Base-by-base conservation (phyloP, 2,329 filamentous ascomycete genomes). In the Botryotinia globosa region DNA sequence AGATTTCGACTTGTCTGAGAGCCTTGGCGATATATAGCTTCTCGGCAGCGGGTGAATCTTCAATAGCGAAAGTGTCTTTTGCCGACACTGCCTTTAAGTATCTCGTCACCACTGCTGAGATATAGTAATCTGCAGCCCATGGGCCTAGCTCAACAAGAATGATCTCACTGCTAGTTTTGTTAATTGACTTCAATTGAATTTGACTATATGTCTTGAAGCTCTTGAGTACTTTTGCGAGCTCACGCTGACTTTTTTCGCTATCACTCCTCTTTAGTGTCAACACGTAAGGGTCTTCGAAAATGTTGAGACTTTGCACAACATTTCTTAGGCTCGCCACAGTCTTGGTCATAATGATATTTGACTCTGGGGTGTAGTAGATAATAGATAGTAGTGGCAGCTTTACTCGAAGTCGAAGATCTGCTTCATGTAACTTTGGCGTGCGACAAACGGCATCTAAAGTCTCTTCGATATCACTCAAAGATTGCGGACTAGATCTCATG, bases 121-220 rank as follows among this genome's bases (percentile, higher is more conserved):
- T 87, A 78, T 90, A 94, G 67, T 86, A 87, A 66, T 94, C 90
- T 0, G 87, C 86, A 1, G 91, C 91, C 90, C 91, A 94, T 1
- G 83, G 76, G 0, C 92, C 92, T 6, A 94, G 84, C 63, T 91
- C 86, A 6, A 29, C 42, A 4, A 80, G 76, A 34, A 83, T 83
- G 1, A 94, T 84, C 22, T 85, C 84, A 1, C 75, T 64, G 20
- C 86, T 84, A 45, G 86, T 87, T 3, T 83, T 82, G 61, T 83
- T 82, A 12, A 94, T 85, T 0, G 82, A 82, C 71, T 83, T 85
- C 75, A 94, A 81, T 75, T 92, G 87, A 37, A 83, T 83, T 51
- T 85, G 85, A 44, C 84, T 83, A 75, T 84, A 86, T 0, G 88
- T 90, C 29, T 86, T 83, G 12, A 82, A 77, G 59, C 82, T 85